Evolutionary conservation across 2,329 filamentous ascomycete genomes (phyloP), one percentile per base, ranked within the genome.

Genomic region (Dactylonectria estremocensis): DNA sequence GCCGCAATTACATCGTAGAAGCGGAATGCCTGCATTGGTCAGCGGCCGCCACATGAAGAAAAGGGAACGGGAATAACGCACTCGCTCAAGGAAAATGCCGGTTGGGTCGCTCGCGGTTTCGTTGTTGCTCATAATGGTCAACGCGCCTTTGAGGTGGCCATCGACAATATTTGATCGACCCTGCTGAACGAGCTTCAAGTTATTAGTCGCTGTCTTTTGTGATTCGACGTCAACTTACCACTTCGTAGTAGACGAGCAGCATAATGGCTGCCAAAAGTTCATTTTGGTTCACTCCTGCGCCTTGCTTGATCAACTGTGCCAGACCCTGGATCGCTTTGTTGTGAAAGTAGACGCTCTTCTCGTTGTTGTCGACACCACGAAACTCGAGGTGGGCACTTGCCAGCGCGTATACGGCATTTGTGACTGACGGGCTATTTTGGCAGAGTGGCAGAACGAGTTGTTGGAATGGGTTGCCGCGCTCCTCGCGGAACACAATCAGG

Each of bases 371-470:
- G 6, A 88, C 80, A 2, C 87, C 87, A 28, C 88, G 81, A 55
- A 88, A 94, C 71, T 95, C 92, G 65, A 97, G 83, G 77, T 97
- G 96, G 66, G 95, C 95, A 64, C 92, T 93, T 0, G 94, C 90
- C 8, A 98, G 83, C 0, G 95, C 94, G 66, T 93, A 95, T 67
- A 98, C 92, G 10, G 95, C 94, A 76, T 96, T 94, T 79, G 93
- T 92, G 4, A 97, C 86, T 1, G 88, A 86, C 0, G 83, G 82
- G 73, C 87, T 89, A 49, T 77, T 82, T 55, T 86, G 83, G 3
- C 87, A 88, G 45, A 91, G 80, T 2, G 89, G 89, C n/a, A 91
- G 79, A 9, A 91, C 86, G 14, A 91, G 81, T 72, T 90, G 88
- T 70, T 89, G 87, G 73, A 91, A 91, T 0, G 89, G 88, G 68